phyloP scores from a whole-genome alignment of 805 yeast species.

The Pichia sporocuriosa region DNA sequence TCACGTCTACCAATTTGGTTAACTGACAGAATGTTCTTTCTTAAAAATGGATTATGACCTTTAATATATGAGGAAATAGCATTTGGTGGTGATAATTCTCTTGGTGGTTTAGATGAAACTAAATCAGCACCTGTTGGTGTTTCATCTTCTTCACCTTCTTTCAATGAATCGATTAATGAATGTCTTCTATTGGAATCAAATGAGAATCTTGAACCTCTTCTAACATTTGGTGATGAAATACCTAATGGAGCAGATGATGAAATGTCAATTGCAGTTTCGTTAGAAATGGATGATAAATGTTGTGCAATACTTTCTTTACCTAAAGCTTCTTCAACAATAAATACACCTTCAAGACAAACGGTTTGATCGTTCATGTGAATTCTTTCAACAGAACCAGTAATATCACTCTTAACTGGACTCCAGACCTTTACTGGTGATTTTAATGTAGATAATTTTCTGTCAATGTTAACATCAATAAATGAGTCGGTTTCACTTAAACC shows the following conservation, averaged over 20 bases:
- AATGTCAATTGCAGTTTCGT: constrained; percentile 9
- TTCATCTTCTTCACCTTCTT: constrained; percentile 31
- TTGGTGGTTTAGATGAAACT: constrained; percentile 68
- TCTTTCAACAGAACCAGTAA: constrained; percentile 80
- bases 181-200: constrained; percentile 35
- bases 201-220: constrained; percentile 46
- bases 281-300: constrained; percentile 31
- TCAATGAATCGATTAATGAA: constrained; percentile 28
- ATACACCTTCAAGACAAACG: constrained; percentile 75
- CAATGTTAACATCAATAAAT: constrained; percentile 74
- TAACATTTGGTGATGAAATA: constrained; percentile 26
- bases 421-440: constrained; percentile 37
- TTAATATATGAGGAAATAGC: constrained; percentile 74
- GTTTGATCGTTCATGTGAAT: constrained; percentile 75
- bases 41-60: constrained; percentile 80
- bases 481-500: constrained; percentile 78
- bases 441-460: constrained; percentile 47
- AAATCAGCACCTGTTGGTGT: constrained; percentile 55
- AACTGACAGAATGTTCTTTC: constrained; percentile 83
- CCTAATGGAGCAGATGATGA: constrained; percentile 24
- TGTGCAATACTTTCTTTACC: constrained; percentile 54
- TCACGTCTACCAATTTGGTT: constrained; percentile 82
- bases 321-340: constrained; percentile 50
- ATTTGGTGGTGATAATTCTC: constrained; percentile 68
- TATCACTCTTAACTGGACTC: constrained; percentile 53